Evolutionary conservation across 805 yeast species (phyloP).

Genomic region (Teunomyces atbi): DNA sequence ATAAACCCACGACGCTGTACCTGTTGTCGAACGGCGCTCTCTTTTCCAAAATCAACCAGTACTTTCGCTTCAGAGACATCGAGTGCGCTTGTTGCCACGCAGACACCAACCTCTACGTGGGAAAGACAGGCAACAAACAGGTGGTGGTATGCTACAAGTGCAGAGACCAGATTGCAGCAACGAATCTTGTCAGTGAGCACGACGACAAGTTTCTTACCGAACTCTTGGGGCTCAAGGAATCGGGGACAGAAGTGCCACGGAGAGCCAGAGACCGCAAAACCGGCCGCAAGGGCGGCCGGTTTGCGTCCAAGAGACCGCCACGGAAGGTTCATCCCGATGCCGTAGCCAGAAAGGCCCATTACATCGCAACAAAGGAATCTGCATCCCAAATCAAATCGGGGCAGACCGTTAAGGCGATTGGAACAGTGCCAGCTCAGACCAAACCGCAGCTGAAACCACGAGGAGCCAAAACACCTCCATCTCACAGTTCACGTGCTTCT

Average conservation of each 20-base stretch:
- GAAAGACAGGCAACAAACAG: conserved; percentile 14
- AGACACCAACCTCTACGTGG: conserved; percentile 42
- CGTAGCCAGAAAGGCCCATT: conserved; percentile 39
- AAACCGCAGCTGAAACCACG: neutral
- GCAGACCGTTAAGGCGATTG: conserved; percentile 38
- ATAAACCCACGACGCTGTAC: conserved; percentile 49
- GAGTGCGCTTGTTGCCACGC: conserved; percentile 45
- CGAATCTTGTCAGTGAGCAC: conserved; percentile 41
- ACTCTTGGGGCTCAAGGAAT: conserved; percentile 49
- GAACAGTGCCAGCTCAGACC: conserved; percentile 20
- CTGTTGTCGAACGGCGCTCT: conserved; percentile 55
- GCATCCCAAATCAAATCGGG: conserved; percentile 35
- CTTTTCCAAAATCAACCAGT: conserved; percentile 46
- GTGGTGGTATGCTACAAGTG: conserved; percentile 46
- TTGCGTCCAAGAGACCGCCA: conserved; percentile 19
- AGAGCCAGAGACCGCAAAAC: conserved; percentile 10
- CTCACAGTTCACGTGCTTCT: conserved; percentile 2
- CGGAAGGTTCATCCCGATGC: conserved; percentile 26
- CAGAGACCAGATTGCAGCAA: conserved; percentile 17
- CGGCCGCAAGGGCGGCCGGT: conserved; percentile 33
- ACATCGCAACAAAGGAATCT: conserved; percentile 29
- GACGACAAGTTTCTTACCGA: conserved; percentile 47
- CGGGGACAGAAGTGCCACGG: conserved; percentile 17
- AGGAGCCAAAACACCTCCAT: neutral
- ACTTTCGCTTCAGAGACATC: conserved; percentile 50